Evolutionary conservation across 495 filamentous ascomycete species (phyloP).

Genomic region (Lentithecium fluviatile): DNA sequence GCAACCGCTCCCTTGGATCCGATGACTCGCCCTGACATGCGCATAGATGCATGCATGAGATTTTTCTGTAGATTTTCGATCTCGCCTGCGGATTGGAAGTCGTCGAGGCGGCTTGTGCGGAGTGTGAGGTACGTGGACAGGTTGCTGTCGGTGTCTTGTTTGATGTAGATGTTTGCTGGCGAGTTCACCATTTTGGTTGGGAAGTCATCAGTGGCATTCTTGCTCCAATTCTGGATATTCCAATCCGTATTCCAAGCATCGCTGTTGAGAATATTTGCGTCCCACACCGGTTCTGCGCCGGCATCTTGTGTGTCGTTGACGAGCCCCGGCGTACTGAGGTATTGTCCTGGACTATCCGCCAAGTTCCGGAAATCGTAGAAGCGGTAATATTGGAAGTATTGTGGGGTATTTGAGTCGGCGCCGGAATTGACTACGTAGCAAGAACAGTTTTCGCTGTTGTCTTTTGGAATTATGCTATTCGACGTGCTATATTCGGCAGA

Average conservation of each 20-base stretch:
- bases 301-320: conserved; percentile 23
- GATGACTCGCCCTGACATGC: conserved; percentile 54
- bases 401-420: conserved; percentile 15
- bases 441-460: conserved; percentile 27
- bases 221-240: conserved; percentile 60
- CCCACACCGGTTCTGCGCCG: conserved; percentile 33
- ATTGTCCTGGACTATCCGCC: conserved; percentile 41
- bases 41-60: conserved; percentile 60
- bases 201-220: conserved; percentile 46
- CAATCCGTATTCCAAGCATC: conserved; percentile 52
- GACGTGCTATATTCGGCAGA: conserved; percentile 11
- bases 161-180: conserved; percentile 64
- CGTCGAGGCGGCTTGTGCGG: conserved; percentile 55
- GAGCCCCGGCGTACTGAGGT: conserved; percentile 23
- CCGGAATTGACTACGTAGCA: conserved; percentile 29
- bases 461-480: conserved; percentile 16
- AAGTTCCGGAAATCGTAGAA: conserved; percentile 68
- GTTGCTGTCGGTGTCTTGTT: conserved; percentile 27
- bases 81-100: conserved; percentile 63
- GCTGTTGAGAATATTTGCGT: conserved; percentile 45
- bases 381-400: conserved; percentile 63
- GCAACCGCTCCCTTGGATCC: conserved; percentile 39
- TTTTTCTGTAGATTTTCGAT: conserved; percentile 57
- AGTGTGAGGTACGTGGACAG: conserved; percentile 59
- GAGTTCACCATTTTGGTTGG: conserved; percentile 61